These are phyloP conservation scores for Paecilomyces formosus DNA, from an alignment of 2,329 filamentous ascomycete genomes.

Conservation along the genomic window DNA sequence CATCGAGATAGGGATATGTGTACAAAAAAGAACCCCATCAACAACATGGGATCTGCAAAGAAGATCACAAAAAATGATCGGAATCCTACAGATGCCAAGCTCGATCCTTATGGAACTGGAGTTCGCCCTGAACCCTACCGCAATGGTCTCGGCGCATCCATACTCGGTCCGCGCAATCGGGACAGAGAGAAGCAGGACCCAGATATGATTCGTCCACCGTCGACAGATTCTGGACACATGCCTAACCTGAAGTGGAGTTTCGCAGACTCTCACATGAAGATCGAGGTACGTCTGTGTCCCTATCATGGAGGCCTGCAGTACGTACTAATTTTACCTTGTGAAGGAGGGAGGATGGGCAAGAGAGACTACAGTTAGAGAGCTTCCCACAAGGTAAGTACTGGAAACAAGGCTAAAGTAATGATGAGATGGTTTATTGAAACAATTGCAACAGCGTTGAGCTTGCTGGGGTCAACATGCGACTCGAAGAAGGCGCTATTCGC, in stretches of 20 bases:
- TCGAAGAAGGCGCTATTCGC: slow-evolving; percentile 64
- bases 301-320: slow-evolving; percentile 1
- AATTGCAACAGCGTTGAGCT: slow-evolving; percentile 47
- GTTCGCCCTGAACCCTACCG: slow-evolving; percentile 60
- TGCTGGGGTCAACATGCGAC: slow-evolving; percentile 70
- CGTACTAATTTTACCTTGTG: background rate
- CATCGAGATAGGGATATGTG: background rate
- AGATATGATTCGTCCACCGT: slow-evolving; percentile 63
- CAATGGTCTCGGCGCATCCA: slow-evolving; percentile 57
- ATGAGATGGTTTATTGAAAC: background rate
- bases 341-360: slow-evolving; percentile 71
- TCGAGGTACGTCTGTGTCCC: slow-evolving; percentile 43
- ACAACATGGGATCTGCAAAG: background rate
- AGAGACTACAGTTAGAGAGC: slow-evolving; percentile 47
- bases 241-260: slow-evolving; percentile 68
- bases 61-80: slow-evolving; percentile 21
- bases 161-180: slow-evolving; percentile 63
- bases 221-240: slow-evolving; percentile 64
- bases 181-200: slow-evolving; percentile 63
- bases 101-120: slow-evolving; percentile 53
- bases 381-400: slow-evolving; percentile 14
- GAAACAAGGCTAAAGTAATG: no score
- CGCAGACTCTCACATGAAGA: slow-evolving; percentile 56
- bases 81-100: slow-evolving; percentile 55
- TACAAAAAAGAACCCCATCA: background rate